Percentiles rank a stretch among this genome's conserved stretches.
Conservation (phyloP, 148 eudicot genomes). For the Fagopyrum esculentum region DNA sequence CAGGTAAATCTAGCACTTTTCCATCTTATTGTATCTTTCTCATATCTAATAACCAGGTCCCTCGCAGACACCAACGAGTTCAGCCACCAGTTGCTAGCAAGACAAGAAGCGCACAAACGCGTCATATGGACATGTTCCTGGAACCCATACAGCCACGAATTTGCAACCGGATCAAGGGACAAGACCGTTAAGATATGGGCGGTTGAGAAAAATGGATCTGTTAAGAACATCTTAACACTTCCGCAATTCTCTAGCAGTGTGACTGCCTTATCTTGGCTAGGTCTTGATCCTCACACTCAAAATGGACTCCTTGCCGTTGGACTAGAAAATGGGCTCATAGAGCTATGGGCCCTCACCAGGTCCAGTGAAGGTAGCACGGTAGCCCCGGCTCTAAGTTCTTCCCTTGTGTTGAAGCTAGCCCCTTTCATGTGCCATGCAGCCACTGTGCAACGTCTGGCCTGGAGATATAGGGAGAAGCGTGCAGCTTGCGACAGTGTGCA, state of each 20-base stretch:
- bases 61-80: slow-evolving; percentile 29
- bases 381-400: slow-evolving; percentile 24
- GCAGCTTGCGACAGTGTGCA: slow-evolving; percentile 36
- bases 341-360: slow-evolving; percentile 49
- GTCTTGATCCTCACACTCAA: slow-evolving; percentile 41
- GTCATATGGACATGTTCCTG: slow-evolving; percentile 95
- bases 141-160: slow-evolving; percentile 83
- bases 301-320: slow-evolving; percentile 74
- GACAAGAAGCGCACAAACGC: slow-evolving; percentile 91
- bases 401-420: slow-evolving; percentile 38
- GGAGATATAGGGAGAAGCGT: slow-evolving; percentile 49
- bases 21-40: not conserved
- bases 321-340: slow-evolving; percentile 79
- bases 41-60: not conserved
- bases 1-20: slow-evolving; percentile 31
- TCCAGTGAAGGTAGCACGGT: slow-evolving; percentile 18
- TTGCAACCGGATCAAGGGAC: slow-evolving; percentile 94
- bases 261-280: slow-evolving; percentile 81
- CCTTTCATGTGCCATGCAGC: slow-evolving; percentile 75
- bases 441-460: slow-evolving; percentile 64
- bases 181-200: slow-evolving; percentile 85
- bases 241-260: slow-evolving; percentile 66
- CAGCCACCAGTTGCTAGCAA: slow-evolving; percentile 45
- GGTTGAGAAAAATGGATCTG: slow-evolving; percentile 36
- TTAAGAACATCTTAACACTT: slow-evolving; percentile 49